Percentiles rank a stretch among this genome's conserved stretches.
phyloP scores from a whole-genome alignment of 257 asterid genomes.

The Gardenia jasminoides region DNA sequence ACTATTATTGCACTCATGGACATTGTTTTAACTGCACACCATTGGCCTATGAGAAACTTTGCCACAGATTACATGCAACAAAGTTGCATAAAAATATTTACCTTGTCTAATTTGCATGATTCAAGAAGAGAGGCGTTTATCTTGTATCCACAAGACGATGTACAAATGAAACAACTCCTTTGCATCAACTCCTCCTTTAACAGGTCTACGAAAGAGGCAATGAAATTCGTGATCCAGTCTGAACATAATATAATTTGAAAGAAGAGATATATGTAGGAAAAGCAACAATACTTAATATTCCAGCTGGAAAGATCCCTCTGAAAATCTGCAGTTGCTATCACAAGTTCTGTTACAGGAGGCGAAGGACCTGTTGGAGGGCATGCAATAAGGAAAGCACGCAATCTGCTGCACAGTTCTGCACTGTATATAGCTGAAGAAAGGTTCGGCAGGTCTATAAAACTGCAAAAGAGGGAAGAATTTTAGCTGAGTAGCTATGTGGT shows the following conservation, averaged over 20 bases:
- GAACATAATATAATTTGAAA: neutral
- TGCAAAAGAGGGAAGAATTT: conserved; percentile 20
- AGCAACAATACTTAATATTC: conserved; percentile 41
- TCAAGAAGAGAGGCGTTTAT: conserved; percentile 49
- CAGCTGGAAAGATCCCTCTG: conserved; percentile 53
- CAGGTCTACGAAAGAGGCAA: conserved; percentile 32
- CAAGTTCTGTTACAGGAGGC: conserved; percentile 49
- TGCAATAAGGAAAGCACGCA: conserved; percentile 59
- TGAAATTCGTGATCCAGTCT: conserved; percentile 3
- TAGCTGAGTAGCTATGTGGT: neutral
- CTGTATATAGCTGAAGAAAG: conserved; percentile 56
- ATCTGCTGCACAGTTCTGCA: conserved; percentile 49
- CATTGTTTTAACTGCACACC: neutral
- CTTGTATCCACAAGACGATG: conserved; percentile 52
- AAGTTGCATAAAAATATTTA: conserved; percentile 2
- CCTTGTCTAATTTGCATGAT: conserved; percentile 52
- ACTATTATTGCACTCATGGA: neutral
- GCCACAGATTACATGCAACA: neutral
- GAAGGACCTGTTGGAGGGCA: conserved; percentile 57
- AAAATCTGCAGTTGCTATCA: conserved; percentile 53
- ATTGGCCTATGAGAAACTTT: neutral
- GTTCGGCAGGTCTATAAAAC: conserved; percentile 51
- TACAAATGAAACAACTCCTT: conserved; percentile 54
- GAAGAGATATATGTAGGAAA: conserved; percentile 5
- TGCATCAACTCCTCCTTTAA: conserved; percentile 58